Percentiles rank a stretch among this genome's conserved stretches.
phyloP scores from a whole-genome alignment of 768 basidiomycete genomes.

The Lactifluus rugatus region DNA sequence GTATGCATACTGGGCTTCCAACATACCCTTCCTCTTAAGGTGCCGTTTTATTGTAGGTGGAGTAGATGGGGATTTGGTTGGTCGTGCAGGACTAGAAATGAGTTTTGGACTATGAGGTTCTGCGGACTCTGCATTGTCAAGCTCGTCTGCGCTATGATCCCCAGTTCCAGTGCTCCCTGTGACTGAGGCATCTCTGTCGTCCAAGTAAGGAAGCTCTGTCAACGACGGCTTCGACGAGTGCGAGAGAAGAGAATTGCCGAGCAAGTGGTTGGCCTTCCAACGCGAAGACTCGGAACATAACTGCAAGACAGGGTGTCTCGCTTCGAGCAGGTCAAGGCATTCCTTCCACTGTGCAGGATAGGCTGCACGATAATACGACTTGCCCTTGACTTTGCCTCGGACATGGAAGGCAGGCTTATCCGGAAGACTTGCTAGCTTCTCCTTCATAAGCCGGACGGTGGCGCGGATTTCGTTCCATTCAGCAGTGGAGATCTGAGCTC shows the following conservation, averaged over 20 bases:
- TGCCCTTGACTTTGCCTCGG: no score
- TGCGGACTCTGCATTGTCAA: background rate
- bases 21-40: background rate
- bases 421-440: background rate
- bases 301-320: no score
- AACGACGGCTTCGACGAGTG: background rate
- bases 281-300: no score
- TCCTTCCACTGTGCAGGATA: no score
- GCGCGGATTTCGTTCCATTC: no score
- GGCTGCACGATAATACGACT: no score
- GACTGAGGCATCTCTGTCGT: background rate
- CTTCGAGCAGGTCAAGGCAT: no score
- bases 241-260: background rate
- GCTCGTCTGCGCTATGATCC: background rate
- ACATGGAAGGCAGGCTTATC: no score
- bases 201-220: background rate
- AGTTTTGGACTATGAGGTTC: background rate
- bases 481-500: no score
- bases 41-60: background rate
- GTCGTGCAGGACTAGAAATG: background rate
- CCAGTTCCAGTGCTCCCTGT: background rate
- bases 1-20: background rate
- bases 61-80: no score
- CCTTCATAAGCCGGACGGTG: no score
- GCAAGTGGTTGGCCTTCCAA: background rate